Evolutionary conservation across 2,329 filamentous ascomycete genomes (phyloP).

Genomic region (Sporothrix phasma): DNA sequence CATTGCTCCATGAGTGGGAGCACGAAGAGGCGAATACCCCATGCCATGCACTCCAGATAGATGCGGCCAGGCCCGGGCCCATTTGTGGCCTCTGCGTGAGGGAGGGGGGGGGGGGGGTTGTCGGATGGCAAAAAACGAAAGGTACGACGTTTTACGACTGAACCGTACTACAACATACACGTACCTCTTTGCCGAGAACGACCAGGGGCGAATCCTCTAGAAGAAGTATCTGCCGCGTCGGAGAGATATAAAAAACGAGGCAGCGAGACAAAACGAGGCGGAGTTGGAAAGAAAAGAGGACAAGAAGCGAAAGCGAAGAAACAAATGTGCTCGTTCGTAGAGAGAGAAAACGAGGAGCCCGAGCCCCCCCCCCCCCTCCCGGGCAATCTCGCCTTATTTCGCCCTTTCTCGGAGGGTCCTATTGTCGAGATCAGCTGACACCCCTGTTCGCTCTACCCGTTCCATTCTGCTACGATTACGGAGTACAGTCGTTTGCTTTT

Average conservation of each 20-base stretch:
- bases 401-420: not conserved
- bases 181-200: too few relatives aligned
- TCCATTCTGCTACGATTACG: not conserved
- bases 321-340: too few relatives aligned
- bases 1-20: constrained; percentile 2
- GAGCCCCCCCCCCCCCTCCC: not conserved
- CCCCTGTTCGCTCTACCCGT: not conserved
- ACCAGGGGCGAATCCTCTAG: not conserved
- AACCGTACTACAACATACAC: too few relatives aligned
- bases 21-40: not conserved
- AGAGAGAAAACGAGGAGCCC: too few relatives aligned
- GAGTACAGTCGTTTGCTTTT: not conserved
- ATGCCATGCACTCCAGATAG: constrained; percentile 5
- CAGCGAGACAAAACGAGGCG: constrained; percentile 1
- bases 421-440: not conserved
- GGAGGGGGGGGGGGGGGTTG: not conserved
- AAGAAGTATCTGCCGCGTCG: not conserved
- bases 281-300: not conserved
- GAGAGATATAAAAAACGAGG: not conserved
- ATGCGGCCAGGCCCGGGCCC: not conserved
- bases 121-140: not conserved
- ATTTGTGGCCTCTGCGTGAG: not conserved
- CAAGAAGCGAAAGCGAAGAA: not conserved
- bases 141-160: too few relatives aligned
- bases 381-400: constrained; percentile 1